Base-by-base conservation (phyloP, 371 early-diverging fungal genomes). In the Rhizomucor miehei region DNA sequence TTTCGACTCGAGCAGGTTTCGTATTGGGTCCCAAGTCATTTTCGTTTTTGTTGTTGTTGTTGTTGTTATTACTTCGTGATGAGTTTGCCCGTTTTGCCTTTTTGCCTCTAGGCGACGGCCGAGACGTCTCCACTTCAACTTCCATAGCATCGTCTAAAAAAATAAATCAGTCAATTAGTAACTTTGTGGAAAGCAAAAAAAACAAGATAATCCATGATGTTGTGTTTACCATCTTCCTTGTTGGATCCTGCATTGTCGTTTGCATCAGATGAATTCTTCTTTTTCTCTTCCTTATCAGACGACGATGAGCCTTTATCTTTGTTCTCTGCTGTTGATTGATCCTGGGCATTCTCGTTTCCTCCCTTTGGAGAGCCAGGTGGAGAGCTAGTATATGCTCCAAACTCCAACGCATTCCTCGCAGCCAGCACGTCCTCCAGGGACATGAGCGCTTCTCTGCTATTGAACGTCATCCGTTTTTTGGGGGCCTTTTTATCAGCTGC, bases 391-490 rank as follows among this genome's bases (percentile, higher is more conserved):
- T 39, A 17, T 19, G 29, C 29, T 5, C 29, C 29, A 29, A 29
- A 29, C 50, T 68, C 76, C 35, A 75, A 47, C 3, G 68, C 76
- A 46, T 48, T 67, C 44, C 70, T 60, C 6, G 72, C 67, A 23
- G 77, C 77, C 53, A 79, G 57, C 1, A 75, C 73, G 57, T 78
- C 75, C 25, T 75, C 81, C 51, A 79, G 48, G n/a, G 77, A 76
- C 53, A 75, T 73, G 37, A 82, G 76, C 12, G 82, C 79, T 50
- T 80, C 81, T 47, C 77, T 71, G 39, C 79, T 81, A 24, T 79
- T 81, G 52, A 80, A 68, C 1, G 81, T 85, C 62, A 69, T 76
- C 44, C 78, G 65, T 62, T 78, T 76, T 49, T 78, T 79, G 14
- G 85, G 67, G 20, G 58, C 53, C 55, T 64, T 67, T 51, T 67